Base-by-base conservation (phyloP, 2,329 filamentous ascomycete species). In the Aspergillus sp. region DNA sequence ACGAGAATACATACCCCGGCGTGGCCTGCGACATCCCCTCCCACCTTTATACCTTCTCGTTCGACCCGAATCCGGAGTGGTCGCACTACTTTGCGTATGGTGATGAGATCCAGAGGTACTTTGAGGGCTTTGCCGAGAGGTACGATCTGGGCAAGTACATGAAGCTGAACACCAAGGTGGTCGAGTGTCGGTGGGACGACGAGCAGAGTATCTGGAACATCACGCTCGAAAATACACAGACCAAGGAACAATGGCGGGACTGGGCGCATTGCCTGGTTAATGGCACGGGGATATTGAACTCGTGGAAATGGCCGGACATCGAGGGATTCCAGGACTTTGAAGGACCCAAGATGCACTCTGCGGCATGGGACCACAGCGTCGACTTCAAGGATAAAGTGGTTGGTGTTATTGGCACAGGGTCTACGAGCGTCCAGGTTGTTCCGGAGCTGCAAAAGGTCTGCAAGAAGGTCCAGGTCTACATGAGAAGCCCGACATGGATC, bases 231-330 rank as follows among this genome's bases (percentile, higher is more conserved):
- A 57, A 71, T 55, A 55, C 43, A 6, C 44, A 6, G 23, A 49
- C 33, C 5, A 49, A 39, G 17, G 47, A 49, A 12, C 6, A 12
- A 11, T 49, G 47, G 47, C 24, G 5, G 12, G 47, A 49, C 47
- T 49, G 47, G 47, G 47, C 47, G 4, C 47, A 49, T 11, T 43
- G 49, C 37, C 45, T 54, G 8, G 52, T 57, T 1, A 59, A 54
- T 52, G 63, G 63, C 4, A 63, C 58, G 27, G 77, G 77, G 49
- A 57, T 68, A 31, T 57, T 73, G 17, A 73, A 72, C 52, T 65
- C 67, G 37, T 76, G 67, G 71, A 71, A 73, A 47, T 79, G 73
- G 72, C 77, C 78, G 5, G 67, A 76, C 47, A 74, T 82, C 14
- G 63, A 68, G 3, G 80, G 79, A 1, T 67, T 77, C 12, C 67